Conservation (phyloP, 306 rosid species). For the Aeschynomene evenia region DNA sequence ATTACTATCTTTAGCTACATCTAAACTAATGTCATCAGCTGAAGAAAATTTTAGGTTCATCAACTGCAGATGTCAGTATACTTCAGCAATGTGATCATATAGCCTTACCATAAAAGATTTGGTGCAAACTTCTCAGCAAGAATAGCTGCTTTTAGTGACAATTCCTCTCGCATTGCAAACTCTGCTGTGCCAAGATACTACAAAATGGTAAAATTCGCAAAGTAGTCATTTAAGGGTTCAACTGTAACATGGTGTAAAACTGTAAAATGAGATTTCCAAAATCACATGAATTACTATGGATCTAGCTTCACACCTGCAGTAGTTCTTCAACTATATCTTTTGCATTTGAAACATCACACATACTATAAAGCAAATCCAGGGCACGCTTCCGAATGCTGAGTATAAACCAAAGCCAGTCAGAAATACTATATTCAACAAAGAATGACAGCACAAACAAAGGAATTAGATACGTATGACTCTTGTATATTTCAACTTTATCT, state of each 20-base stretch:
- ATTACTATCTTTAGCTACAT: background rate
- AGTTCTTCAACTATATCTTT: conserved; percentile 80
- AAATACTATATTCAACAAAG: background rate
- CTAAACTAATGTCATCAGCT: conserved; percentile 4
- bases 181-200: conserved; percentile 83
- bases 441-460: background rate
- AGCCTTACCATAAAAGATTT: conserved; percentile 63
- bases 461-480: background rate
- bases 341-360: conserved; percentile 84
- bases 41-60: conserved; percentile 8
- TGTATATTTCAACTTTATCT: background rate
- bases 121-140: conserved; percentile 84
- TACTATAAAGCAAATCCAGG: conserved; percentile 75
- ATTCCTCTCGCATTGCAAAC: conserved; percentile 76
- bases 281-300: background rate
- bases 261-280: background rate
- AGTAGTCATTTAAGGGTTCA: conserved; percentile 4
- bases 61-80: conserved; percentile 2
- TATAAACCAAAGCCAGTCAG: conserved; percentile 23
- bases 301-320: conserved; percentile 55
- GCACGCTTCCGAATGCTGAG: conserved; percentile 79
- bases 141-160: conserved; percentile 75
- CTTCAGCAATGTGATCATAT: background rate
- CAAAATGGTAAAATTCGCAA: conserved; percentile 23
- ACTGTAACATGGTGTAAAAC: background rate